These are phyloP conservation scores for Priceomyces carsonii DNA, from an alignment of 805 yeast genomes.

Conservation along the genomic window DNA sequence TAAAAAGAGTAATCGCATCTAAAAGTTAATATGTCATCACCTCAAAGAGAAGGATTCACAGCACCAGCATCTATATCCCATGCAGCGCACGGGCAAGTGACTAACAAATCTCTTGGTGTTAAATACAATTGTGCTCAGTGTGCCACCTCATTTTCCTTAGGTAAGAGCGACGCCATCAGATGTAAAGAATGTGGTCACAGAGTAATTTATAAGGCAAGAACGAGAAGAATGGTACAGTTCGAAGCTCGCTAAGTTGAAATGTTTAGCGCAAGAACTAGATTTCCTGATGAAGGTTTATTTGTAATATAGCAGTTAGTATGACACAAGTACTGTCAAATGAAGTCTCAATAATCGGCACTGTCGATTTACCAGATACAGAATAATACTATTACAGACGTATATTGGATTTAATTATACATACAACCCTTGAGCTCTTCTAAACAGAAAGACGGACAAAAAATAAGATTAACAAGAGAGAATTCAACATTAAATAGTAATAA, in stretches of 20 bases:
- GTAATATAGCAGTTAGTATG: slow-evolving; percentile 2
- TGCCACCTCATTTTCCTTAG: slow-evolving; percentile 82
- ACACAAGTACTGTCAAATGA: not conserved
- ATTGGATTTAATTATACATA: slow-evolving; percentile 3
- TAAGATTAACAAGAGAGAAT: not conserved
- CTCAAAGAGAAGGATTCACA: slow-evolving; percentile 83
- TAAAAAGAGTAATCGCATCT: not conserved
- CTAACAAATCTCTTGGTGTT: slow-evolving; percentile 69
- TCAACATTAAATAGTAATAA: not conserved
- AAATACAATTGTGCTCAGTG: slow-evolving; percentile 96
- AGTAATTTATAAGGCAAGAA: slow-evolving; percentile 94
- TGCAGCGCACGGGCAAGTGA: slow-evolving; percentile 82
- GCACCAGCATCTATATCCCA: slow-evolving; percentile 72
- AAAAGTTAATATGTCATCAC: slow-evolving; percentile 37
- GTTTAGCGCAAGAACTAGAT: not conserved
- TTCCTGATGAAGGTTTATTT: slow-evolving; percentile 3
- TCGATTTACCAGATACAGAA: too few species aligned
- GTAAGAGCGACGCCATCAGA: slow-evolving; percentile 94
- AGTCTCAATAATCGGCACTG: not conserved
- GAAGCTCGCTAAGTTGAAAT: slow-evolving; percentile 38
- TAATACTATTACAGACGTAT: slow-evolving; percentile 1
- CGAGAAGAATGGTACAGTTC: slow-evolving; percentile 85
- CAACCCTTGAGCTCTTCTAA: not conserved
- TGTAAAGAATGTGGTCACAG: slow-evolving; percentile 99
- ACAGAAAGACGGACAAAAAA: not conserved